These are phyloP conservation scores for Russula foetens DNA, from an alignment of 768 basidiomycete genomes.

Conservation along the genomic window DNA sequence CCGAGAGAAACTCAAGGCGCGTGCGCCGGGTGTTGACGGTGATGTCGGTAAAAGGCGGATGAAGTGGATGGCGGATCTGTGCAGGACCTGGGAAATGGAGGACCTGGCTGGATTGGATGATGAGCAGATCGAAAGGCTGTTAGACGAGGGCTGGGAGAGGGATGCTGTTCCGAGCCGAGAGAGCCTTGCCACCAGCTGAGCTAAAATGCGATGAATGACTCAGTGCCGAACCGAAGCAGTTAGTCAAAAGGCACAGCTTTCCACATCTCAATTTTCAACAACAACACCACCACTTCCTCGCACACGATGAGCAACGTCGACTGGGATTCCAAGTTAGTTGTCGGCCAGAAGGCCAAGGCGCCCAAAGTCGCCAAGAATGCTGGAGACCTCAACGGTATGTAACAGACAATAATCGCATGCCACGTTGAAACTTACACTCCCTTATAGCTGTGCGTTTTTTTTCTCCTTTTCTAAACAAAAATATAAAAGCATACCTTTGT, in stretches of 20 bases:
- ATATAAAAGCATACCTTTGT: neutral
- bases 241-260: too few species aligned
- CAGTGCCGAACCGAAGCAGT: neutral
- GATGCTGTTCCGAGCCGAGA: constrained; percentile 38
- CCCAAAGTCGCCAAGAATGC: constrained; percentile 57
- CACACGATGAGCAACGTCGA: constrained; percentile 35
- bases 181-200: too few species aligned
- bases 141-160: constrained; percentile 86
- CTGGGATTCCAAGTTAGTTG: constrained; percentile 67
- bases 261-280: too few species aligned
- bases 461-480: neutral
- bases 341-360: constrained; percentile 57
- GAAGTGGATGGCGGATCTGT: constrained; percentile 87
- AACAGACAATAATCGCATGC: neutral
- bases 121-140: constrained; percentile 47
- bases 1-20: constrained; percentile 60
- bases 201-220: constrained; percentile 3
- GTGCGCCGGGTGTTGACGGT: constrained; percentile 80
- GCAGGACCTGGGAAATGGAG: constrained; percentile 78
- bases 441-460: constrained; percentile 17
- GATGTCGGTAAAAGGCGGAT: constrained; percentile 70
- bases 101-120: constrained; percentile 70
- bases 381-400: constrained; percentile 48
- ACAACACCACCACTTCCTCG: too few species aligned
- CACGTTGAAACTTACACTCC: constrained; percentile 19